Evolutionary conservation across 805 yeast genomes (phyloP).

Genomic region (Candida dendrica): DNA sequence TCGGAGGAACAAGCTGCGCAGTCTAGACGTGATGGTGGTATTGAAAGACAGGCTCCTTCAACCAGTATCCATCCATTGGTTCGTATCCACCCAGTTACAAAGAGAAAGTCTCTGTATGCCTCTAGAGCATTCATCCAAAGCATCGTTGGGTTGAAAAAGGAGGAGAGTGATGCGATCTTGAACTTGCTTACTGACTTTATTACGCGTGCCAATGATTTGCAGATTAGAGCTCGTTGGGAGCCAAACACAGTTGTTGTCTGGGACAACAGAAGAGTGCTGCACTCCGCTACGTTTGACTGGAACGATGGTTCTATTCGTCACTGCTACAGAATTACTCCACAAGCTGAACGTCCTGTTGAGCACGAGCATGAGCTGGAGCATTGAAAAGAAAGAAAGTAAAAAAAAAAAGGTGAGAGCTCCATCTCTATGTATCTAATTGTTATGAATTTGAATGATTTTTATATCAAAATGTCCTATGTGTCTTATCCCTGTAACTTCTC

Average conservation of each 20-base stretch:
- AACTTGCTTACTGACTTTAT: slow-evolving; percentile 49
- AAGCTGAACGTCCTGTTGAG: slow-evolving; percentile 64
- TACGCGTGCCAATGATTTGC: slow-evolving; percentile 50
- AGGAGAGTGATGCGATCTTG: slow-evolving; percentile 59
- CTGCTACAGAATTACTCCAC: slow-evolving; percentile 66
- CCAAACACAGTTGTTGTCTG: slow-evolving; percentile 65
- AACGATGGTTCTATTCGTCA: slow-evolving; percentile 61
- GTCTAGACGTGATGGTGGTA: slow-evolving; percentile 48
- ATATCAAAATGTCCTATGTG: no score
- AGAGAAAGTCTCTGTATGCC: slow-evolving; percentile 49
- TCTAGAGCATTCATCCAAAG: slow-evolving; percentile 57
- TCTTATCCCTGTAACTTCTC: no score
- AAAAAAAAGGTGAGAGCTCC: no score
- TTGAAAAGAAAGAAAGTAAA: no score
- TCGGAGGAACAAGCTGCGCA: slow-evolving; percentile 63
- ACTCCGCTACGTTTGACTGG: slow-evolving; percentile 69
- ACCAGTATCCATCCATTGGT: slow-evolving; percentile 58
- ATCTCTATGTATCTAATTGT: no score
- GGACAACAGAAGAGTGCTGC: slow-evolving; percentile 72
- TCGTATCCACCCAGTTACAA: slow-evolving; percentile 67
- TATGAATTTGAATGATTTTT: no score
- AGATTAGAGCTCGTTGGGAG: slow-evolving; percentile 66
- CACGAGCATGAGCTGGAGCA: slow-evolving; percentile 32
- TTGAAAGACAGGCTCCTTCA: slow-evolving; percentile 59
- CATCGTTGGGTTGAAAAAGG: slow-evolving; percentile 65